These are phyloP conservation scores for Chytriomyces sp. DNA, from an alignment of 192 early-diverging fungal genomes.

Conservation along the genomic window DNA sequence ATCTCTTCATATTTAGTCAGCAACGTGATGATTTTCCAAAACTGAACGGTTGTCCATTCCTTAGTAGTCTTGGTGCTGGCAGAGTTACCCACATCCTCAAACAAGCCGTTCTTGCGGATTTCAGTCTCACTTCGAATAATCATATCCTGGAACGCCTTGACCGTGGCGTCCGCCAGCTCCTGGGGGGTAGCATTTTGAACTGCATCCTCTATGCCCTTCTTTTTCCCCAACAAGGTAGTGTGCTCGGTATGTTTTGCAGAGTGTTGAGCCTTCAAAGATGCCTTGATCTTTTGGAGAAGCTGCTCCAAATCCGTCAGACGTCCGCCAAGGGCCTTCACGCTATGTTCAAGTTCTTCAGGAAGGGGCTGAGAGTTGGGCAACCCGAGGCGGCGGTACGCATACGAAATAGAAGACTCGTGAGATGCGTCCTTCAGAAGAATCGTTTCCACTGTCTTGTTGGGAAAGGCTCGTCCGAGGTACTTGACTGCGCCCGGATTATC, in stretches of 20 bases:
- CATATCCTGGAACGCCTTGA: constrained; percentile 83
- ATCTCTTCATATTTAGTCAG: constrained; percentile 65
- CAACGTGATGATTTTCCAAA: constrained; percentile 82
- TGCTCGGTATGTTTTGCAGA: neutral
- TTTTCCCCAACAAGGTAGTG: neutral
- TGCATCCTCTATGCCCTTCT: neutral
- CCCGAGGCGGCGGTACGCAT: constrained; percentile 58
- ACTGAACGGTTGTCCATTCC: constrained; percentile 86
- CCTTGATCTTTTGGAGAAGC: constrained; percentile 85
- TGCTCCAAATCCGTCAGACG: constrained; percentile 87
- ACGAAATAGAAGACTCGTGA: constrained; percentile 59
- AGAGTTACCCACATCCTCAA: constrained; percentile 48
- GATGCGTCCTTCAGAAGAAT: constrained; percentile 74
- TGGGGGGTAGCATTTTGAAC: neutral
- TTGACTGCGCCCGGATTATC: constrained; percentile 66
- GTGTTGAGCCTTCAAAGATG: constrained; percentile 36
- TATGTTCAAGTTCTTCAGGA: constrained; percentile 22
- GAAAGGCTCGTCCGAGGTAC: constrained; percentile 70
- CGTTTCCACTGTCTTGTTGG: constrained; percentile 69
- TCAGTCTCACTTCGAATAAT: constrained; percentile 78
- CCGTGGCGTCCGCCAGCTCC: constrained; percentile 18
- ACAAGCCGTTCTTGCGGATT: constrained; percentile 84
- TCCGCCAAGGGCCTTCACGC: constrained; percentile 81
- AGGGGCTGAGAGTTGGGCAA: neutral
- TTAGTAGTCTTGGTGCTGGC: constrained; percentile 32